These are phyloP conservation scores for Scutellaria minor DNA, from an alignment of 257 asterid species.

Conservation along the genomic window DNA sequence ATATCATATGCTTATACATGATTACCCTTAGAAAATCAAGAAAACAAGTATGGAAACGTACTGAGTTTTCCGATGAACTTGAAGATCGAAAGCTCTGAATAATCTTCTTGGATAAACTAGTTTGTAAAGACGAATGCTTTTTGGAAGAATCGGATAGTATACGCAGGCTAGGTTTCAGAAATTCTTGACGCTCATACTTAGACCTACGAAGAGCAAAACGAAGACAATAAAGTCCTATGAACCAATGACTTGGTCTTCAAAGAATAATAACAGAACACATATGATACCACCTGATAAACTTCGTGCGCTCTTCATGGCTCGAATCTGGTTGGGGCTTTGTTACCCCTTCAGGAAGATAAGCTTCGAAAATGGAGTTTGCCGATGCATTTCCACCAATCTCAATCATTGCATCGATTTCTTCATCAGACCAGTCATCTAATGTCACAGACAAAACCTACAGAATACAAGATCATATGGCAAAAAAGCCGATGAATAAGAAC, in stretches of 20 bases:
- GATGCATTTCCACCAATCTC: conserved; percentile 97
- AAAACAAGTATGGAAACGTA: conserved; percentile 45
- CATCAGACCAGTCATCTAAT: conserved; percentile 96
- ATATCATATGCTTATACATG: not conserved
- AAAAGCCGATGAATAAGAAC: not conserved
- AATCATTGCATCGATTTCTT: conserved; percentile 80
- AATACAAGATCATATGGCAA: conserved; percentile 23
- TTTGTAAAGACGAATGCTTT: conserved; percentile 49
- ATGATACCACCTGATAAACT: conserved; percentile 66
- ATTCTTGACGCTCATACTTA: conserved; percentile 91
- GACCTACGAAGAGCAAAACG: conserved; percentile 59
- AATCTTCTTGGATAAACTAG: conserved; percentile 60
- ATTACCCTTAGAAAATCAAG: not conserved
- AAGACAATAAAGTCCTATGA: not conserved
- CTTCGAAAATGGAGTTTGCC: conserved; percentile 94
- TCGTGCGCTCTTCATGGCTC: conserved; percentile 71
- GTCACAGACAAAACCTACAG: conserved; percentile 94
- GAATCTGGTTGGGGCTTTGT: conserved; percentile 86
- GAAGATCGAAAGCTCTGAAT: conserved; percentile 59
- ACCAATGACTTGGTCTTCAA: not conserved
- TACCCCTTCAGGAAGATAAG: conserved; percentile 87
- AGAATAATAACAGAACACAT: conserved; percentile 17
- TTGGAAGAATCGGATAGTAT: conserved; percentile 57
- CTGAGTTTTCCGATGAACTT: conserved; percentile 64
- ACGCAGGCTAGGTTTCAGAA: conserved; percentile 93